These are phyloP conservation scores for Bidens hawaiensis DNA, from an alignment of 140 eudicot species.

Conservation along the genomic window DNA sequence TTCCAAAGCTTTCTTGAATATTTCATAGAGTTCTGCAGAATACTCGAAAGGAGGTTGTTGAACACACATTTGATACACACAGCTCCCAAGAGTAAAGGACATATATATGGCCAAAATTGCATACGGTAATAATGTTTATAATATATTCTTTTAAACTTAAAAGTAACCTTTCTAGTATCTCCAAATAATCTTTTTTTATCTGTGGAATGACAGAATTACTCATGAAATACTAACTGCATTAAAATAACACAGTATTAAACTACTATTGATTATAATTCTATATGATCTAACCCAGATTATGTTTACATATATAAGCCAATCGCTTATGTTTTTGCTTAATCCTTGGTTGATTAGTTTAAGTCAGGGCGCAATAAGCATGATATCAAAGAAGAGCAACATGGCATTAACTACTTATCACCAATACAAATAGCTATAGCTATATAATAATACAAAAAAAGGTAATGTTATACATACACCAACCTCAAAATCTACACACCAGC, in stretches of 20 bases:
- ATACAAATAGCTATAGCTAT: background rate
- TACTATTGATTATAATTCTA: background rate
- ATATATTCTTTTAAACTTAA: background rate
- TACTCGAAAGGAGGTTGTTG: constrained; percentile 34
- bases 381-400: background rate
- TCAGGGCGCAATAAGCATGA: background rate
- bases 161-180: background rate
- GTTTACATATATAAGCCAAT: background rate
- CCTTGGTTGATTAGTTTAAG: background rate
- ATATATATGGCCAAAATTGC: background rate
- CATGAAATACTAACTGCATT: background rate
- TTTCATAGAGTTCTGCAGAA: constrained; percentile 31
- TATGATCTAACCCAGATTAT: background rate
- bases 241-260: background rate
- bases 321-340: background rate
- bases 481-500: too few relatives aligned
- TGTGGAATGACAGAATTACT: background rate
- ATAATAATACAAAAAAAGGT: too few relatives aligned
- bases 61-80: constrained; percentile 46
- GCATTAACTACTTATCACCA: background rate
- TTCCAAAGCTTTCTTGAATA: constrained; percentile 31
- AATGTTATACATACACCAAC: too few relatives aligned
- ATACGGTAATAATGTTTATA: background rate
- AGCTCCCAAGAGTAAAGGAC: constrained; percentile 42
- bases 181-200: background rate